phyloP scores from a whole-genome alignment of 2,329 filamentous ascomycete genomes.

The Epichloe bromicola region DNA sequence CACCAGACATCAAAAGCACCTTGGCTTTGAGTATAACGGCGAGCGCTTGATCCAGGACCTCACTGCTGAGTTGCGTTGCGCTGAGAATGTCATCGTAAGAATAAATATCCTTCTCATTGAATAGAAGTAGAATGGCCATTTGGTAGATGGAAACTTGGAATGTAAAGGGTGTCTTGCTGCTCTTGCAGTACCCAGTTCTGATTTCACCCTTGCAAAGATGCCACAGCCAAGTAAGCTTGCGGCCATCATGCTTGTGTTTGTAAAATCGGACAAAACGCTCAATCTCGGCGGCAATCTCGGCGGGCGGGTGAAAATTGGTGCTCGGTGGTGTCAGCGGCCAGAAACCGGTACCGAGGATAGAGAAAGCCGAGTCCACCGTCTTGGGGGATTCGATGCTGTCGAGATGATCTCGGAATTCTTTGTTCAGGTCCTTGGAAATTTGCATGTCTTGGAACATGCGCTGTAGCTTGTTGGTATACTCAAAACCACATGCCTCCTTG shows the following conservation, averaged over 20 bases:
- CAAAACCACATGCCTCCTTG: conserved; percentile 96
- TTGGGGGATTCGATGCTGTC: conserved; percentile 46
- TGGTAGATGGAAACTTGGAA: conserved; percentile 97
- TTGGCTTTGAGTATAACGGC: conserved; percentile 86
- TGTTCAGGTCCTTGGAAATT: conserved; percentile 94
- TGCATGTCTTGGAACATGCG: conserved; percentile 99
- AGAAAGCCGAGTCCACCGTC: conserved; percentile 73
- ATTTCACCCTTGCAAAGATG: conserved; percentile 96
- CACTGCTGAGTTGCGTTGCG: conserved; percentile 65
- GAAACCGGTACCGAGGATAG: conserved; percentile 90
- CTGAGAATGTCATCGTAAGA: conserved; percentile 79
- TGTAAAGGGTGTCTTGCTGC: conserved; percentile 80
- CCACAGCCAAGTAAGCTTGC: conserved; percentile 97
- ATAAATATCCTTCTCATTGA: conserved; percentile 81
- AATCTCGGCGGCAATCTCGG: conserved; percentile 73
- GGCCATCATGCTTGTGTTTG: conserved; percentile 89
- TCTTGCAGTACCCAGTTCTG: conserved; percentile 84
- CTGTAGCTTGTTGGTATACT: conserved; percentile 98
- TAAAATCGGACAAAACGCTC: conserved; percentile 88
- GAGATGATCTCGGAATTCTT: conserved; percentile 68
- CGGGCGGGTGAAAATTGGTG: conserved; percentile 78
- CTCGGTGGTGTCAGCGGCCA: conserved; percentile 85
- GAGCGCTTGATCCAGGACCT: conserved; percentile 77
- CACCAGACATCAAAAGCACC: conserved; percentile 61
- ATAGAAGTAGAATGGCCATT: conserved; percentile 89